Percentiles rank a stretch among this genome's conserved stretches.
Evolutionary conservation across 2,329 filamentous ascomycete genomes (phyloP).

Genomic region (Mollisia scopiformis): DNA sequence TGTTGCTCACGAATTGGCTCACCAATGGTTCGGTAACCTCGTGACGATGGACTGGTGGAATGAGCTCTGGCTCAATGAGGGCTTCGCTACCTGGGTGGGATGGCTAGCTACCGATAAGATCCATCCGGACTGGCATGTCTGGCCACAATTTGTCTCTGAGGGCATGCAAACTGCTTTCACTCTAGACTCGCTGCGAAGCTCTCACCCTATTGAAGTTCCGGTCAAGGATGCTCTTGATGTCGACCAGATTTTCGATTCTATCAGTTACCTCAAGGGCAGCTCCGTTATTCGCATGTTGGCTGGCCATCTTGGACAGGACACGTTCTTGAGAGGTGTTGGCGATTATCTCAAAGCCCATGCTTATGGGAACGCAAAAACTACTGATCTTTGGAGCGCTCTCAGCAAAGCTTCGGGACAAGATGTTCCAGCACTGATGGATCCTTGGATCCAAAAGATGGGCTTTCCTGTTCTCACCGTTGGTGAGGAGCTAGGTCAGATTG

Average conservation of each 20-base stretch:
- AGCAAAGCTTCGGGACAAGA: constrained; percentile 87
- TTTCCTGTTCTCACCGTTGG: constrained; percentile 88
- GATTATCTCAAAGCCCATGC: constrained; percentile 87
- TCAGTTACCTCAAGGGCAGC: constrained; percentile 95
- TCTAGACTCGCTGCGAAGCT: constrained; percentile 87
- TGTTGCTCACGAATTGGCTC: constrained; percentile 95
- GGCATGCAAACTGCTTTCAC: constrained; percentile 89
- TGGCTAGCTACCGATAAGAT: constrained; percentile 79
- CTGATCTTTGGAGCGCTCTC: constrained; percentile 87
- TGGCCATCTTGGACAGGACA: constrained; percentile 83
- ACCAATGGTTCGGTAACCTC: constrained; percentile 95
- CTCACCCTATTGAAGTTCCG: constrained; percentile 94
- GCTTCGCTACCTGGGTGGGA: constrained; percentile 95
- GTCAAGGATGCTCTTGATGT: constrained; percentile 93
- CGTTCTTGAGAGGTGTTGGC: constrained; percentile 87
- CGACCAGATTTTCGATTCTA: constrained; percentile 96
- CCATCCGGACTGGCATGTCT: constrained; percentile 96
- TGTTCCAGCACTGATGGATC: constrained; percentile 84
- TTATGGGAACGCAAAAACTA: constrained; percentile 89
- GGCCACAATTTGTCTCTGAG: constrained; percentile 96
- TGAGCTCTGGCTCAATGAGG: constrained; percentile 88
- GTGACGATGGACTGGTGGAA: constrained; percentile 96
- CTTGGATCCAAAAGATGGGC: constrained; percentile 95
- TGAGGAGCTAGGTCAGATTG: constrained; percentile 82
- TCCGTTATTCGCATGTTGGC: constrained; percentile 97